Evolutionary conservation across 176 grass and related monocot species (phyloP), one percentile per base, ranked within the genome.

Genomic region (Pharus latifolius): DNA sequence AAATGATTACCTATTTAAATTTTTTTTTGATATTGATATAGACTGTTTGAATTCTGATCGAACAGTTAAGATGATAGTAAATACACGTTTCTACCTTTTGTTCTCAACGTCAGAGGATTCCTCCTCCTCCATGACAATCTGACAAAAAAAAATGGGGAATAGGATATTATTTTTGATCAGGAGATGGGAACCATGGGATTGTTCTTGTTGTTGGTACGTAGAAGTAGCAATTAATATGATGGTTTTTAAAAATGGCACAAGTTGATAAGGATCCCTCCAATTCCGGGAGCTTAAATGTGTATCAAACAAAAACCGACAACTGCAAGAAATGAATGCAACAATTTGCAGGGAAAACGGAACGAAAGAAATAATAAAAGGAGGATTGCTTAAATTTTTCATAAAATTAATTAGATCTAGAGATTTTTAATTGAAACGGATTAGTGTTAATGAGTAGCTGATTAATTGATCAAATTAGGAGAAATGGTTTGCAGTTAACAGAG

Each of bases 241-340:
- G 8, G 20, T 72, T 15, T 64, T 42, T 1, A 54, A 82, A 7
- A 60, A 56, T 13, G 10, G 20, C 41, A 60, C 33, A 18, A 20
- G 63, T 9, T 63, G 48, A 77, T 71, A 49, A 64, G 38, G 40
- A 32, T 12, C 59, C 63, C 74, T 51, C 25, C 67, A 66, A 72
- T 78, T 51, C 59, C 50, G 74, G 67, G 56, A 20, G 40, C 19
- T 65, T 84, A 40, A n/a, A 58, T 78, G 59, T 66, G 50, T 60
- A 78, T 51, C 82, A 78, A 78, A 78, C 67, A 73, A 84, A n/a
- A 84, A 51, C 67, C 1, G 44, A 19, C 26, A n/a, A n/a, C n/a
- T n/a, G n/a, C n/a, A 41, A 34, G 60, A 73, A 67, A 55, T 32
- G 23, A 31, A 8, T 24, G 80, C 65, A 70, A 63, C 64, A 54